Evolutionary conservation across 139 green algal genomes (phyloP).

Genomic region (Chlamydomonas asymmetrica): DNA sequence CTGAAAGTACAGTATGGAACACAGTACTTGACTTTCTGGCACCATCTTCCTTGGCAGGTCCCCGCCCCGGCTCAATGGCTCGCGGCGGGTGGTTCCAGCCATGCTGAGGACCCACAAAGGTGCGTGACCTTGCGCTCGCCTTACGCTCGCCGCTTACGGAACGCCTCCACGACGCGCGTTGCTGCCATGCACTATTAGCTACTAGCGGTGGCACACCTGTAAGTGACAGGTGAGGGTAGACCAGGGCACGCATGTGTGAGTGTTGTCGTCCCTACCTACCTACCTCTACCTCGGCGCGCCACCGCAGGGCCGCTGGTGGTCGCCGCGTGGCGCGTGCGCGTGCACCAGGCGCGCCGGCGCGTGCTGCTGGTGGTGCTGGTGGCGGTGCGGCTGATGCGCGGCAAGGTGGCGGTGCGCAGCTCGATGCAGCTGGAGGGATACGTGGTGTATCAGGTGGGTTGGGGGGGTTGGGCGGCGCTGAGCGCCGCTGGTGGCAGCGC

Average conservation of each 20-base stretch:
- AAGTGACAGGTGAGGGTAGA: background rate
- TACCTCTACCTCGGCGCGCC: background rate
- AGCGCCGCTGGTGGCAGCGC: too few relatives aligned
- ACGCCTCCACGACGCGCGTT: background rate
- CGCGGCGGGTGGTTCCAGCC: too few relatives aligned
- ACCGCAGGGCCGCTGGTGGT: background rate
- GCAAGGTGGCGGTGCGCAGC: constrained; percentile 1
- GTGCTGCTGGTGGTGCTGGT: constrained; percentile 13
- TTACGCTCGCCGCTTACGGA: background rate
- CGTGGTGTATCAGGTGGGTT: too few relatives aligned
- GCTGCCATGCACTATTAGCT: background rate
- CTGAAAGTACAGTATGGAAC: too few relatives aligned
- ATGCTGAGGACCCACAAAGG: too few relatives aligned
- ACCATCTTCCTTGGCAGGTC: too few relatives aligned
- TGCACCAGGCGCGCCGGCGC: constrained; percentile 29
- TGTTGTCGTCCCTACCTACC: background rate
- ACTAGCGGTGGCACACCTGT: background rate
- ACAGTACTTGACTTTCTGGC: too few relatives aligned
- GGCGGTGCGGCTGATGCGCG: constrained; percentile 15
- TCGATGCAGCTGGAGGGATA: too few relatives aligned
- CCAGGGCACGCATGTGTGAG: background rate
- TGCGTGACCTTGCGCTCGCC: background rate
- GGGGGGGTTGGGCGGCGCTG: too few relatives aligned
- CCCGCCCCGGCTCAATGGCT: too few relatives aligned
- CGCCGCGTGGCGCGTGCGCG: constrained; percentile 5